phyloP scores from a whole-genome alignment of 148 eudicot species.

The Gaultheria prostrata region DNA sequence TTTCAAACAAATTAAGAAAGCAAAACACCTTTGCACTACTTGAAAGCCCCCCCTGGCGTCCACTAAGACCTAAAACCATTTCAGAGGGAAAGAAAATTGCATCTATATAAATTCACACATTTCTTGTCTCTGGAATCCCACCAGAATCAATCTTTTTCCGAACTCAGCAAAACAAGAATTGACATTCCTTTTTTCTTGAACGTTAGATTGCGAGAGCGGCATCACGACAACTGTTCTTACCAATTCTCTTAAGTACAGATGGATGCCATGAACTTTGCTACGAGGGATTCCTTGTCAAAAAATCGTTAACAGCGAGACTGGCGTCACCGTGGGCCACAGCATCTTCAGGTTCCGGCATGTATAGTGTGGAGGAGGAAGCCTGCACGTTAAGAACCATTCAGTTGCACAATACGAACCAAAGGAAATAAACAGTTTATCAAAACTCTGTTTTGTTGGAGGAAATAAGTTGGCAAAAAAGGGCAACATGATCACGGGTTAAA shows the following conservation, averaged over 20 bases:
- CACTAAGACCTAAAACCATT: neutral
- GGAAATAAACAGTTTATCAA: neutral
- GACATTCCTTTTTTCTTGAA: neutral
- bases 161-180: neutral
- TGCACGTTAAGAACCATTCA: constrained; percentile 25
- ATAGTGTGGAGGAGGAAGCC: constrained; percentile 74
- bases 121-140: neutral
- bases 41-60: neutral
- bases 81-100: neutral
- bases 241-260: neutral
- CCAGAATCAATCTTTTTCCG: neutral
- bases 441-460: neutral
- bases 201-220: neutral
- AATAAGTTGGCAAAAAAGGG: neutral
- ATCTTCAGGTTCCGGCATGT: constrained; percentile 95
- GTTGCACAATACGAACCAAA: neutral
- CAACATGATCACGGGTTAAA: neutral
- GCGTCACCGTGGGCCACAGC: constrained; percentile 96
- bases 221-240: neutral
- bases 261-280: constrained; percentile 16
- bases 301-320: constrained; percentile 87
- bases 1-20: neutral
- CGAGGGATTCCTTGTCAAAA: constrained; percentile 61
- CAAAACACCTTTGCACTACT: neutral
- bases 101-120: neutral